Evolutionary conservation across 495 filamentous ascomycete genomes (phyloP).

Genomic region (Aspergillus panamensis): DNA sequence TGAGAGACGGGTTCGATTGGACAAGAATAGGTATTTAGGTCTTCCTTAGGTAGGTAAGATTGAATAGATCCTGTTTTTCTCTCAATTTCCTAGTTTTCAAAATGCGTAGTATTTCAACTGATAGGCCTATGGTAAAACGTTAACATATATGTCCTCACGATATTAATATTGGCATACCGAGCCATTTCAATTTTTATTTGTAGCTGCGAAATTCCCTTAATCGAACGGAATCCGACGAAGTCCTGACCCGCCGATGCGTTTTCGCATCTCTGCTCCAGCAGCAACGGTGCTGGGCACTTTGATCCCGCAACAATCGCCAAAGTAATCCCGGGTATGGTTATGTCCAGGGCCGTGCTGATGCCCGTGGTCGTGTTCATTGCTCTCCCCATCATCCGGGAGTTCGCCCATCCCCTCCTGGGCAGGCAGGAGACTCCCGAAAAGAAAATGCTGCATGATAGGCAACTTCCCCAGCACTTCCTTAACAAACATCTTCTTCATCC

Average conservation of each 20-base stretch:
- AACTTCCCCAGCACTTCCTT: constrained; percentile 89
- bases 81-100: too few species aligned
- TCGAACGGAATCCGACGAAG: constrained; percentile 91
- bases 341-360: constrained; percentile 64
- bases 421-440: constrained; percentile 82
- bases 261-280: constrained; percentile 81
- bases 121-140: too few species aligned
- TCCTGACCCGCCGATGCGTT: constrained; percentile 58
- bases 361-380: constrained; percentile 58
- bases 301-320: constrained; percentile 98
- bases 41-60: too few species aligned
- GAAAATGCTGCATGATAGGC: constrained; percentile 97
- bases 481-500: constrained; percentile 95
- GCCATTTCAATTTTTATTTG: background rate
- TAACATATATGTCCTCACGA: too few species aligned
- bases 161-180: too few species aligned
- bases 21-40: too few species aligned
- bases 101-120: too few species aligned
- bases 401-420: constrained; percentile 77
- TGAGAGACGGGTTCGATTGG: too few species aligned
- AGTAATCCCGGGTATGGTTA: constrained; percentile 56
- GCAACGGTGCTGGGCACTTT: constrained; percentile 93
- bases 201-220: constrained; percentile 33
- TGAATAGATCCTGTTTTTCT: too few species aligned
- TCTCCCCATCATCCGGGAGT: constrained; percentile 43